Base-by-base conservation (phyloP, 2,329 filamentous ascomycete genomes). In the Paecilomyces formosus region DNA sequence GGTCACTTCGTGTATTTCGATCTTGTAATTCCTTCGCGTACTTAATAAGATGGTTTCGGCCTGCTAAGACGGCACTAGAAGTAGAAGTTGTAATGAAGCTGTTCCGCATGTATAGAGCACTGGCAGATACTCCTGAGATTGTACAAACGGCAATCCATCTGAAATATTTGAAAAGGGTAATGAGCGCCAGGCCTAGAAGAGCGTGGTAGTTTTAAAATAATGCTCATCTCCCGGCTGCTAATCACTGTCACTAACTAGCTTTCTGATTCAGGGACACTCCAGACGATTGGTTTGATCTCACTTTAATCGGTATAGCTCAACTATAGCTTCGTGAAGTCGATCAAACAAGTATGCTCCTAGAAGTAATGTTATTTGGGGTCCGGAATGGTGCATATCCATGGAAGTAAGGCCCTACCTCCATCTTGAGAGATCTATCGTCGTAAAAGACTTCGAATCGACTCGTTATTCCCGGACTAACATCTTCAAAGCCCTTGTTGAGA, bases 401-500 rank as follows among this genome's bases (percentile, higher is more conserved):
- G 13, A 9, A 12, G 45, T 18, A 50, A 50, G 45, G 15, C 9
- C 63, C 58, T 45, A 66, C 66, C 60, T 64, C 60, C 50, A 66
- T 66, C 31, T 64, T 55, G 54, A 58, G 52, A 39, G 65, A 61
- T 6, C 53, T 65, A 8, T 73, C 72, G 60, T 78, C 74, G 35
- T 67, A 68, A 55, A 78, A 76, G 0, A 78, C 64, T 56, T 78
- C 75, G 57, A 77, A 77, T 12, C 74, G 70, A 58, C 71, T 75
- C 0, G 73, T 78, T 31, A 78, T 74, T 0, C 71, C 74, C 0
- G 76, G 76, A 4, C 71, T 71, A 0, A 67, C 62, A 21, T 65
- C 61, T 22, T 73, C 68, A n/a, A 67, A 68, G 6, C 69, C 65
- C 28, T 62, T 56, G 21, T 61, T 60, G 45, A 72, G 63, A 21